Conservation (phyloP, 305 asterid species). For the Fraxinus nigra region DNA sequence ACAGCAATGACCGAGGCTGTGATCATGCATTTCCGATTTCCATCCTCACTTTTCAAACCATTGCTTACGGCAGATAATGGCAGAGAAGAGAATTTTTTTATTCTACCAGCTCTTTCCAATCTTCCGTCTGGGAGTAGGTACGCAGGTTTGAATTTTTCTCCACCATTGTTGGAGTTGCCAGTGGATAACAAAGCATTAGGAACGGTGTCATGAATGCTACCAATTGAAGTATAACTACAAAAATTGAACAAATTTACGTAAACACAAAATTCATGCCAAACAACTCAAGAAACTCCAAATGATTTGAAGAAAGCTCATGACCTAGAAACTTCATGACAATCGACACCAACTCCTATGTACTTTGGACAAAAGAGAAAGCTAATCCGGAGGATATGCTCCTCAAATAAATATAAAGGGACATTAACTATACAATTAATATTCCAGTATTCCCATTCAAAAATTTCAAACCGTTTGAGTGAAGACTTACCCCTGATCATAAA, state of each 20-base stretch:
- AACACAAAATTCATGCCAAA: neutral
- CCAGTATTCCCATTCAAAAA: neutral
- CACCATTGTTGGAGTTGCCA: conserved; percentile 34
- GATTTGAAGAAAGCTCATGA: neutral
- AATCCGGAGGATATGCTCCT: neutral
- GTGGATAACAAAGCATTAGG: conserved; percentile 64
- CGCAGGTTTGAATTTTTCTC: conserved; percentile 72
- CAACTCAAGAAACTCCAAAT: neutral
- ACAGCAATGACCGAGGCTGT: conserved; percentile 78
- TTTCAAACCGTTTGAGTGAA: conserved; percentile 11
- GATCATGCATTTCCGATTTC: conserved; percentile 35
- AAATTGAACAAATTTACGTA: neutral
- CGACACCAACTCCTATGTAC: neutral
- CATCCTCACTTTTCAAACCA: conserved; percentile 50
- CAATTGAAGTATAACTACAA: conserved; percentile 88
- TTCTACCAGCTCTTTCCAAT: conserved; percentile 91
- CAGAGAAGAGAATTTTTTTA: conserved; percentile 46
- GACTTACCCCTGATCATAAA: conserved; percentile 82
- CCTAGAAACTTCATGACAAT: neutral
- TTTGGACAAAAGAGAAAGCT: neutral
- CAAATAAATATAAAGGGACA: neutral
- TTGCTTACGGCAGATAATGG: conserved; percentile 42
- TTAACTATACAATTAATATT: neutral
- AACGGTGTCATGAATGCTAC: conserved; percentile 86
- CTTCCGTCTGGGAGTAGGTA: conserved; percentile 86